These are phyloP conservation scores for Galerina sulciceps DNA, from an alignment of 768 basidiomycete species.

Conservation along the genomic window DNA sequence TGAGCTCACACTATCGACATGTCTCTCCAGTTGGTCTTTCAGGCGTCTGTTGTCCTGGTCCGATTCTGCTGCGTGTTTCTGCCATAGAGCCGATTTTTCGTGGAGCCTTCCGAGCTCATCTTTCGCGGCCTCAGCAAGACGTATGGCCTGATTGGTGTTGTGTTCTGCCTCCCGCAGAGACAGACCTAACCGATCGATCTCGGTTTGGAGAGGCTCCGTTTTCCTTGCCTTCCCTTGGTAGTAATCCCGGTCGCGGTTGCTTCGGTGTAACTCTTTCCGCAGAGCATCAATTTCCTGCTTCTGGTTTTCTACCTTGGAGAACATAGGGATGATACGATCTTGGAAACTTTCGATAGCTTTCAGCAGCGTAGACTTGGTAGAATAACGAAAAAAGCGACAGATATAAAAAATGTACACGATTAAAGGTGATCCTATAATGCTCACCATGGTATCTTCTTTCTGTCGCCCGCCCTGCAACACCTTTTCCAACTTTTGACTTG, in stretches of 20 bases:
- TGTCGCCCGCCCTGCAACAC: slow-evolving; percentile 25
- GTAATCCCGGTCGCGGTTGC: slow-evolving; percentile 13
- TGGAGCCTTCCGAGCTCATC: slow-evolving; percentile 25
- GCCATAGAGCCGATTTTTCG: slow-evolving; percentile 15
- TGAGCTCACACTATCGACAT: slow-evolving; percentile 29
- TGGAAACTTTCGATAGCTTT: slow-evolving; percentile 43
- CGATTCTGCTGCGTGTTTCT: slow-evolving; percentile 25
- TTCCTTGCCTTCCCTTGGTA: slow-evolving; percentile 21
- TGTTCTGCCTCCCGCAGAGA: slow-evolving; percentile 18
- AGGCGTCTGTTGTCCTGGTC: slow-evolving; percentile 30
- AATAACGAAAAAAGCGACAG: not conserved
- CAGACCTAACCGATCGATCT: slow-evolving; percentile 22
- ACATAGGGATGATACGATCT: slow-evolving; percentile 43
- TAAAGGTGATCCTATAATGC: slow-evolving; percentile 10
- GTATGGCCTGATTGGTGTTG: slow-evolving; percentile 32
- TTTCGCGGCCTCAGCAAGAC: slow-evolving; percentile 30
- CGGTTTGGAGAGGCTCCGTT: slow-evolving; percentile 20
- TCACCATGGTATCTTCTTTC: slow-evolving; percentile 31
- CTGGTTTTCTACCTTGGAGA: slow-evolving; percentile 32
- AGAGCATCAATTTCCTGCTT: slow-evolving; percentile 29
- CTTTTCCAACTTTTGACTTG: slow-evolving; percentile 36
- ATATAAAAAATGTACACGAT: not conserved
- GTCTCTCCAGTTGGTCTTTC: slow-evolving; percentile 33
- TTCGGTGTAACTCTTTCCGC: slow-evolving; percentile 17
- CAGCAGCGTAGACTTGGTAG: slow-evolving; percentile 33